A percentile compares a stretch with the other conserved stretches of the same genome.
Evolutionary conservation across 2,329 filamentous ascomycete genomes (phyloP).

Genomic region (Leptographium galeiforme): DNA sequence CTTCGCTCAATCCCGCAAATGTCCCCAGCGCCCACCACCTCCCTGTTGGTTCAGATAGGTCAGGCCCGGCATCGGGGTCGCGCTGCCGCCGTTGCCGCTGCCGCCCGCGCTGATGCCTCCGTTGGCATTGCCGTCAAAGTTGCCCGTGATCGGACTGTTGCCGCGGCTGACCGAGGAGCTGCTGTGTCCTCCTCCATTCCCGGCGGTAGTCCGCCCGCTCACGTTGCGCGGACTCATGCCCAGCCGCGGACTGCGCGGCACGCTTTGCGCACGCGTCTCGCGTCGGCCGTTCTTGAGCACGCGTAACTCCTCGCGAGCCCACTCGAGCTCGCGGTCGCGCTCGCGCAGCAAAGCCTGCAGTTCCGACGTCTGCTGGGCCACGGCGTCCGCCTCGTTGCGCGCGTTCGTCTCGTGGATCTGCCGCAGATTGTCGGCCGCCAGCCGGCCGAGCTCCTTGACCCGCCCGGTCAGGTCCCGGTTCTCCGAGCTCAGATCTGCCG

Average conservation of each 20-base stretch:
- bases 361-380: slow-evolving; percentile 26
- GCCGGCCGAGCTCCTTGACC: slow-evolving; percentile 26
- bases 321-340: slow-evolving; percentile 36
- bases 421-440: slow-evolving; percentile 30
- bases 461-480: slow-evolving; percentile 30
- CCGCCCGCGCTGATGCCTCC: not conserved
- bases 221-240: slow-evolving; percentile 35
- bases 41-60: slow-evolving; percentile 25
- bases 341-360: slow-evolving; percentile 31
- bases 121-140: slow-evolving; percentile 14
- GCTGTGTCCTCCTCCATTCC: slow-evolving; percentile 13
- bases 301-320: slow-evolving; percentile 34
- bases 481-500: slow-evolving; percentile 29
- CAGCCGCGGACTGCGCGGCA: slow-evolving; percentile 43
- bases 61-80: slow-evolving; percentile 19
- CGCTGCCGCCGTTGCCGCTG: not conserved
- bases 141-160: slow-evolving; percentile 30
- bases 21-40: slow-evolving; percentile 28
- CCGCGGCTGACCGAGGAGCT: slow-evolving; percentile 25
- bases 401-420: slow-evolving; percentile 34
- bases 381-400: slow-evolving; percentile 19
- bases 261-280: slow-evolving; percentile 42
- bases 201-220: slow-evolving; percentile 12
- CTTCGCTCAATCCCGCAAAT: slow-evolving; percentile 25
- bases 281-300: slow-evolving; percentile 34